Base-by-base conservation (phyloP, 208 protist genomes). In the Porcisia hertigi region DNA sequence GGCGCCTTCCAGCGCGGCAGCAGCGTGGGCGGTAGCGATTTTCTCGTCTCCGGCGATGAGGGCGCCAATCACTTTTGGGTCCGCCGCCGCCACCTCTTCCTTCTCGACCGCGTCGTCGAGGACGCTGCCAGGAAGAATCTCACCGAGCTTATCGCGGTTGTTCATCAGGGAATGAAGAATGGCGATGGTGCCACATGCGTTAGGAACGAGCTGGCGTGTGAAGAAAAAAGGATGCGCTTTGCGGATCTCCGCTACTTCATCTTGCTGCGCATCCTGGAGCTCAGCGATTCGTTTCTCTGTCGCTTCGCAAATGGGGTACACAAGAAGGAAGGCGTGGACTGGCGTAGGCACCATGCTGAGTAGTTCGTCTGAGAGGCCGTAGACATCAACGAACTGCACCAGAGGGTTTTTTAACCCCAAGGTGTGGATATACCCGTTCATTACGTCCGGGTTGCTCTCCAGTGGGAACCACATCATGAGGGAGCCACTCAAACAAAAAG, bases 111-210 rank as follows among this genome's bases (percentile, higher is more conserved):
- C 57, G 3, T 47, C 4, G 11, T 71, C 84, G 30, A 96, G 39
- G 7, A 86, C 34, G 58, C 83, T 95, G 64, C 43, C 83, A 4
- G 77, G 45, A 3, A 72, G 18, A 8, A 96, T n/a, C 14, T 76
- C 64, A 3, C 90, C 89, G 20, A 97, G 47, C 11, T 59, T n/a
- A 20, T 85, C 70, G 18, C 74, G n/a, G 75, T 98, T 98, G 81
- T 99, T 99, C 41, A 92, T 67, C 12, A 99, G 63, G 3, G 94
- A 87, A 81, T 99, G 98, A 11, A 98, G 47, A 12, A 99, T 75
- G 30, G 86, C 98, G 52, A 99, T 93, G 5, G 98, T 99, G 60
- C 98, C 98, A 80, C 98, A 99, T 18, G 95, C 95, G 81, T 99
- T 99, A 53, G 59, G 76, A 63, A 98, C 84, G 53, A 84, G 89